Base-by-base conservation (phyloP, 169 alveolate species). In the Plasmodium vinckei region DNA sequence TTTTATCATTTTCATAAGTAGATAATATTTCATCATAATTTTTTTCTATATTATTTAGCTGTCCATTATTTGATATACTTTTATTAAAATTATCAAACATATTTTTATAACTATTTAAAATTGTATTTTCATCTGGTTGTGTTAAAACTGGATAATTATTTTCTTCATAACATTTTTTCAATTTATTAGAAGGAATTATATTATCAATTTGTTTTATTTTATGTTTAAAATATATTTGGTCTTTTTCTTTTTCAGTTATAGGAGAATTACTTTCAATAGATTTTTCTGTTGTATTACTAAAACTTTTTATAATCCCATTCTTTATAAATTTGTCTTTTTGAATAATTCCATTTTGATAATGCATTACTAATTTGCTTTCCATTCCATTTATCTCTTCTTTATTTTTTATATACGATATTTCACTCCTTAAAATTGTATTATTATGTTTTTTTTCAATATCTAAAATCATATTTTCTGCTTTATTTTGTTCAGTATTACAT, bases 61-160 rank as follows among this genome's bases (percentile, higher is more conserved):
- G 17, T 39, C 87, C 59, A 44, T 47, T 59, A 59, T 15, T 56
- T n/a, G 72, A 25, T 1, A 56, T 47, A 72, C 17, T 57, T 9
- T 10, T 57, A 39, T 72, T 70, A 39, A 56, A 15, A n/a, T 0
- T 10, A 49, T 54, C 49, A 33, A 70, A 19, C 13, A 57, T 23
- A 39, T 59, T 15, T 59, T 72, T 17, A 13, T 63, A 63, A 63
- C 12, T 63, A 25, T 63, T 63, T 2, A 63, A 25, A 27, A 39
- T 23, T 9, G 47, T 61, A 9, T 61, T 61, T 61, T 61, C 67
- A 27, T 72, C 71, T 17, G 21, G 54, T 72, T 72, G 54, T 72
- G 69, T 47, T 15, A 72, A 72, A 39, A 17, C n/a, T 13, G n/a
- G 27, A 39, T 10, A 56, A 15, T 49, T 15, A 64, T 21, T 57